Percentiles rank a stretch among this genome's conserved stretches.
Evolutionary conservation across 495 filamentous ascomycete species (phyloP).

Genomic region (Acidiella bohemica): DNA sequence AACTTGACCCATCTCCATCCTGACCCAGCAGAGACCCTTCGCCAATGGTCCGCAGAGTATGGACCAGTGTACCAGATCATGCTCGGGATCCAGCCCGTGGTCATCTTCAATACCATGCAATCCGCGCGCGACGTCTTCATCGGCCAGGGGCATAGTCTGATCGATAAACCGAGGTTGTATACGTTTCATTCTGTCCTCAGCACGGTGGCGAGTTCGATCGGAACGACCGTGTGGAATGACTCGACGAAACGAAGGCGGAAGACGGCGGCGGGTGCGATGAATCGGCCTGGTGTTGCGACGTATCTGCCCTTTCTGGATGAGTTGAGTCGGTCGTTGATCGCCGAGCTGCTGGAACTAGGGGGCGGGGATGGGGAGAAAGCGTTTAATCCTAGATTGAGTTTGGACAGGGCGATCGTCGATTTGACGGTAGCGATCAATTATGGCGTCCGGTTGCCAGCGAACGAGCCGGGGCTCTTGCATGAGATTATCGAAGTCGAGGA

Average conservation of each 20-base stretch:
- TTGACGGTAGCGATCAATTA: constrained; percentile 50
- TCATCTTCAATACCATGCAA: constrained; percentile 47
- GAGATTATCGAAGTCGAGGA: constrained; percentile 54
- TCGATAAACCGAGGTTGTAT: constrained; percentile 47
- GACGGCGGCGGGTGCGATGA: constrained; percentile 49
- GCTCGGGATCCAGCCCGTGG: constrained; percentile 46
- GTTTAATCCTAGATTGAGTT: constrained; percentile 48
- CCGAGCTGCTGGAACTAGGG: constrained; percentile 44
- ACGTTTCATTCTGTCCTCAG: constrained; percentile 56
- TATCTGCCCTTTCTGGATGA: constrained; percentile 49
- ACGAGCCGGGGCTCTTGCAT: constrained; percentile 45
- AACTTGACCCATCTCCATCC: constrained; percentile 46
- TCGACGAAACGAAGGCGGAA: constrained; percentile 50
- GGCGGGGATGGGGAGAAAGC: constrained; percentile 37
- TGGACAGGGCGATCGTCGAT: constrained; percentile 44
- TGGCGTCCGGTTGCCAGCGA: constrained; percentile 43
- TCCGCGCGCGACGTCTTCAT: constrained; percentile 45
- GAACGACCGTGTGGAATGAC: constrained; percentile 49
- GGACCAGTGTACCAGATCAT: constrained; percentile 52
- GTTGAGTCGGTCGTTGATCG: constrained; percentile 45
- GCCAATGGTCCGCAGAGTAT: constrained; percentile 43
- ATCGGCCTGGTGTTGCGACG: constrained; percentile 44
- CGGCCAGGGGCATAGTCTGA: constrained; percentile 41
- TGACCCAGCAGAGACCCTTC: constrained; percentile 49
- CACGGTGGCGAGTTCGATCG: constrained; percentile 50